Percentiles rank a stretch among this genome's conserved stretches.
Conservation (phyloP, 1,284 basidiomycete species). For the Sporisorium graminicola region DNA sequence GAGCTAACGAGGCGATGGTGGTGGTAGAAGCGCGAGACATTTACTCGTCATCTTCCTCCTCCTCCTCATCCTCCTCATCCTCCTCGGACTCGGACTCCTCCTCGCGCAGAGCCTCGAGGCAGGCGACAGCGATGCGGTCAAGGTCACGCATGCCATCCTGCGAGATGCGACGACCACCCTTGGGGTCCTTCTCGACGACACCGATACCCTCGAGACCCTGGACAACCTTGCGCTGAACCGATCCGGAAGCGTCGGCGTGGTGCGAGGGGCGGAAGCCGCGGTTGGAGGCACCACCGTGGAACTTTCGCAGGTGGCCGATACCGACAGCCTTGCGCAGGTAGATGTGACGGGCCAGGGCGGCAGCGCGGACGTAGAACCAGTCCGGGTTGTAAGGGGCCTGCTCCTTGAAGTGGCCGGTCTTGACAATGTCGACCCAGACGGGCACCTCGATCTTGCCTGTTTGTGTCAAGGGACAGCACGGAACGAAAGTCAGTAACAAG, state of each 20-base stretch:
- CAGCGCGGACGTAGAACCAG: slow-evolving; percentile 99
- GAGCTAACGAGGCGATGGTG: not conserved
- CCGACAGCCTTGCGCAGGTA: slow-evolving; percentile 99
- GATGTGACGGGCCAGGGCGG: slow-evolving; percentile 98
- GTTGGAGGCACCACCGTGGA: slow-evolving; percentile 95
- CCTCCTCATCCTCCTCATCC: slow-evolving; percentile 69
- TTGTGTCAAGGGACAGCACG: not conserved
- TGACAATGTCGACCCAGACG: slow-evolving; percentile 98
- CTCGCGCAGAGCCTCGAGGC: slow-evolving; percentile 87
- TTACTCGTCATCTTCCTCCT: slow-evolving; percentile 66
- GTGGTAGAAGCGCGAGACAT: not conserved
- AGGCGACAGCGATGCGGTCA: slow-evolving; percentile 97
- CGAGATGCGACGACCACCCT: slow-evolving; percentile 94
- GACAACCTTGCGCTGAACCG: slow-evolving; percentile 76
- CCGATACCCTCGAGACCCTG: slow-evolving; percentile 99
- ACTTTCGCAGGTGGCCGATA: slow-evolving; percentile 93
- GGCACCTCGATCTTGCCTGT: slow-evolving; percentile 94
- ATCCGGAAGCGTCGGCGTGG: slow-evolving; percentile 88
- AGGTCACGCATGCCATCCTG: slow-evolving; percentile 97
- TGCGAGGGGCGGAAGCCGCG: slow-evolving; percentile 88
- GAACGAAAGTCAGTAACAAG: not conserved
- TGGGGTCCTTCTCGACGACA: slow-evolving; percentile 89
- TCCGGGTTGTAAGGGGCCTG: slow-evolving; percentile 98
- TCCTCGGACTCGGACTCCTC: slow-evolving; percentile 87
- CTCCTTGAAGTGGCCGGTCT: slow-evolving; percentile 98